phyloP scores from a whole-genome alignment of 306 rosid genomes.

The Erythrophleum fordii region DNA sequence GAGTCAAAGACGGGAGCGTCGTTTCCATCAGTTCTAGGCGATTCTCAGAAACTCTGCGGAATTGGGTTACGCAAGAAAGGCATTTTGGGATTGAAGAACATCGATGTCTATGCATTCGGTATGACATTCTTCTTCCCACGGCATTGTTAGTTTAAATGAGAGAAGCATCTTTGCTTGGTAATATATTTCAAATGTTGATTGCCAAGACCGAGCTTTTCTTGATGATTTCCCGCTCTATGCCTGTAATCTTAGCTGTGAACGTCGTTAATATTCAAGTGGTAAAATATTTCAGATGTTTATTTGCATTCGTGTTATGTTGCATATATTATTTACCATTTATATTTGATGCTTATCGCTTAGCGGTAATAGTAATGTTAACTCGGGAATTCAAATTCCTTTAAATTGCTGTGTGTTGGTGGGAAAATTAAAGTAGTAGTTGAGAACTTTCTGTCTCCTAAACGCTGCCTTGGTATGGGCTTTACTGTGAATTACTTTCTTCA shows the following conservation, averaged over 20 bases:
- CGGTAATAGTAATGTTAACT: not conserved
- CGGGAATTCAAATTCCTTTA: not conserved
- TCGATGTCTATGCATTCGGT: constrained; percentile 93
- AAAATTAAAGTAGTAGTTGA: not conserved
- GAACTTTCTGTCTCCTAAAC: not conserved
- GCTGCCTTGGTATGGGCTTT: not conserved
- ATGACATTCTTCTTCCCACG: not conserved
- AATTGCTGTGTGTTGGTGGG: not conserved
- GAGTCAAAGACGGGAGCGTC: constrained; percentile 68
- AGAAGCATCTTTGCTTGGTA: not conserved
- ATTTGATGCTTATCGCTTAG: not conserved
- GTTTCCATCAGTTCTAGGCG: constrained; percentile 68
- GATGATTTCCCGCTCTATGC: not conserved
- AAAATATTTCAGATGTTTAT: not conserved
- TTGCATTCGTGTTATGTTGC: not conserved
- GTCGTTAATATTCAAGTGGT: not conserved
- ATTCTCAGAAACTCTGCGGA: constrained; percentile 75
- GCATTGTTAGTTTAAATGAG: not conserved
- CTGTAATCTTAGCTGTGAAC: not conserved
- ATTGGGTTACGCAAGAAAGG: constrained; percentile 81
- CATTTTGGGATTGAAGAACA: constrained; percentile 80
- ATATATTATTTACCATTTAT: not conserved
- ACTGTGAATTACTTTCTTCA: not conserved
- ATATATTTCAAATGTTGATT: not conserved
- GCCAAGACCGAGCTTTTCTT: not conserved